A percentile compares a stretch with the other conserved stretches of the same genome.
phyloP scores from a whole-genome alignment of 768 basidiomycete species.

The Terana coerulea region DNA sequence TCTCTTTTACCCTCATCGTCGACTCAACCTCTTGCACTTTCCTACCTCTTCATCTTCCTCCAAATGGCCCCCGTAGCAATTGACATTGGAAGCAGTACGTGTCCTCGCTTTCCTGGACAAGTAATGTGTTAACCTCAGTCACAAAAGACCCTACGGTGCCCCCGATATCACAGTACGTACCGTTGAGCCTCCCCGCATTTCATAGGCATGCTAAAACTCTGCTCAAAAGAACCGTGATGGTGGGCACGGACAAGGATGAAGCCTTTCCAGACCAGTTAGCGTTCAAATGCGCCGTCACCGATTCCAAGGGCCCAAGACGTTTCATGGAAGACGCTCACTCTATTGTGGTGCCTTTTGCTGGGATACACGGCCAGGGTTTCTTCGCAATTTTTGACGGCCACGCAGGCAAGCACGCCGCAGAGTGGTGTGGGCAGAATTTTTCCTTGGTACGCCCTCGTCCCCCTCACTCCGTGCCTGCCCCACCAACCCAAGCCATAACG shows the following conservation, averaged over 20 bases:
- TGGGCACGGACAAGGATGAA: slow-evolving; percentile 7
- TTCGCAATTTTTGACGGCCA: slow-evolving; percentile 99
- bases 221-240: slow-evolving; percentile 5
- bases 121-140: neutral
- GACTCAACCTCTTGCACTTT: neutral
- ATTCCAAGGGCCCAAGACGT: slow-evolving; percentile 86
- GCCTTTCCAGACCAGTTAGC: slow-evolving; percentile 17
- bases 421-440: slow-evolving; percentile 97
- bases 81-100: slow-evolving; percentile 10
- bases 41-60: neutral
- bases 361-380: slow-evolving; percentile 92
- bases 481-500: neutral
- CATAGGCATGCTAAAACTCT: neutral
- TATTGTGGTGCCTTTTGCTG: slow-evolving; percentile 91
- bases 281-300: slow-evolving; percentile 55
- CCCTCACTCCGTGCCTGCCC: neutral
- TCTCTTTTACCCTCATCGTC: neutral
- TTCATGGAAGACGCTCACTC: slow-evolving; percentile 99
- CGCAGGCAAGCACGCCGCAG: slow-evolving; percentile 97
- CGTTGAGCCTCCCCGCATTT: neutral
- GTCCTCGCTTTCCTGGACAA: neutral
- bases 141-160: slow-evolving; percentile 4
- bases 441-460: slow-evolving; percentile 61
- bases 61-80: slow-evolving; percentile 12
- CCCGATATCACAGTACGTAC: slow-evolving; percentile 8